Conservation (phyloP, 768 basidiomycete species). For the Kwoniella botswanensis region DNA sequence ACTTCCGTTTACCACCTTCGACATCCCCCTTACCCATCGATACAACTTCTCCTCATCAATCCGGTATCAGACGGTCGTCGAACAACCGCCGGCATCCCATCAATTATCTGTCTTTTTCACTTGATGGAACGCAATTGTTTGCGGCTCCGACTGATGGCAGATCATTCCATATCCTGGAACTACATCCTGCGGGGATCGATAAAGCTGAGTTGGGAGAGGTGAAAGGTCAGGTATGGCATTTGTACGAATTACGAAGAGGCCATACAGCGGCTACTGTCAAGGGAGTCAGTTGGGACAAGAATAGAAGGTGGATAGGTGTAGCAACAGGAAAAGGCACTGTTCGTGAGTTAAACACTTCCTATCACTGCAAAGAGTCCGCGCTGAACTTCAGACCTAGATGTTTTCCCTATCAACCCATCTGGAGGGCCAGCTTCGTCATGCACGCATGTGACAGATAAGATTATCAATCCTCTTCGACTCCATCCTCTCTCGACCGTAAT, state of each 20-base stretch:
- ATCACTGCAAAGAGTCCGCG: neutral
- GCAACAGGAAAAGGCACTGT: constrained; percentile 62
- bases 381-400: constrained; percentile 60
- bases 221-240: constrained; percentile 60
- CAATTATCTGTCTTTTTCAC: constrained; percentile 37
- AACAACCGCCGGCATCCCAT: constrained; percentile 16
- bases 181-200: constrained; percentile 34
- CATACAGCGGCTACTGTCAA: constrained; percentile 71
- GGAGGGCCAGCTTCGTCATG: constrained; percentile 69
- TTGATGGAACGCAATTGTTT: constrained; percentile 42
- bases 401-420: constrained; percentile 77
- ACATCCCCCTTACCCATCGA: constrained; percentile 12
- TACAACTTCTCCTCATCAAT: neutral
- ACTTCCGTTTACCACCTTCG: constrained; percentile 45
- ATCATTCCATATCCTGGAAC: constrained; percentile 42
- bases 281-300: constrained; percentile 64
- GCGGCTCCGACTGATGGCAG: constrained; percentile 42
- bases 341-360: constrained; percentile 48
- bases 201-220: constrained; percentile 4
- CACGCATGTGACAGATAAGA: constrained; percentile 63
- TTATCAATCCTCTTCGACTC: constrained; percentile 63
- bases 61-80: constrained; percentile 6
- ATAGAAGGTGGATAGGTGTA: constrained; percentile 73
- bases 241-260: constrained; percentile 75
- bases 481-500: constrained; percentile 66